Base-by-base conservation (phyloP, 495 filamentous ascomycete species). In the Penicillium fimorum region DNA sequence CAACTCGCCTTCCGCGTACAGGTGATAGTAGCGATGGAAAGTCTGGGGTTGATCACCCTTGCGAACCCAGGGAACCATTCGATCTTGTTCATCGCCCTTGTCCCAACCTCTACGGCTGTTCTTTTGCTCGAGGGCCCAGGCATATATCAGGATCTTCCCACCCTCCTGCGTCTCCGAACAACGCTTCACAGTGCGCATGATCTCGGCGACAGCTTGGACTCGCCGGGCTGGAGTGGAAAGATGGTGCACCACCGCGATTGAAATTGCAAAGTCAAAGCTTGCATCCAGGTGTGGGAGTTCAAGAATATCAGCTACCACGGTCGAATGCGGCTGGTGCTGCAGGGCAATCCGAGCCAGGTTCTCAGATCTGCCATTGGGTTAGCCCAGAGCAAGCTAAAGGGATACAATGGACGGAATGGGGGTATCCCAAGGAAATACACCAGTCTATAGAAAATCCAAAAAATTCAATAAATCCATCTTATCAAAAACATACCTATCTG, bases 41-140 rank as follows among this genome's bases (percentile, higher is more conserved):
- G 71, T 74, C 35, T 73, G 64, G 22, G 66, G 58, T 57, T 73
- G 57, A 11, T 65, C 68, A 12, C 47, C 63, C 61, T 80, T 80
- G 71, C 92, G 78, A 12, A 97, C 90, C 94, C 94, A 98, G 15
- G 94, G 94, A 45, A 98, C 94, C 81, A 97, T 90, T 56, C 96
- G 84, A 75, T 98, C 94, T 71, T 97, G 92, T 55, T 85, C 83
- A 62, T 88, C 82, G 15, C 86, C 87, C 65, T 92, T 88, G 59
- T 90, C 87, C 94, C 93, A 98, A 18, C 94, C 94, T 63, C 94
- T 78, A 53, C 95, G 87, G 68, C 92, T 96, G 56, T 73, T 75
- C 69, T 89, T 87, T 70, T 98, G 94, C 75, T 98, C 94, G 24
- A 98, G 79, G 3, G 94, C 94, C 94, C 94, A 98, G n/a, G 93